Percentiles rank a stretch among this genome's conserved stretches.
Conservation (phyloP, 2,329 filamentous ascomycete species). For the Nectriaceae sp. region DNA sequence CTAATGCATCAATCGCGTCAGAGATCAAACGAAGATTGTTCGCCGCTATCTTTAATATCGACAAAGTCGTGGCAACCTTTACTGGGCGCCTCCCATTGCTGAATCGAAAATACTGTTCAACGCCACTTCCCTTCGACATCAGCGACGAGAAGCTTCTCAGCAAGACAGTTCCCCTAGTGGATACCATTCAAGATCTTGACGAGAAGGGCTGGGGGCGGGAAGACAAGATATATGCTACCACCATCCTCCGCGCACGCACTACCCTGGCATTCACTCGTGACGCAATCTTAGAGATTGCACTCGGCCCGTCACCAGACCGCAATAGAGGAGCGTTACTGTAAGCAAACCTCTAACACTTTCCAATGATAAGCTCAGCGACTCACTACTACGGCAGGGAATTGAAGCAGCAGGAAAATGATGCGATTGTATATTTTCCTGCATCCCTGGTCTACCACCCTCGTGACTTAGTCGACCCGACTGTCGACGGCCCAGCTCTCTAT, state of each 20-base stretch:
- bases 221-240: constrained; percentile 32
- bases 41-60: constrained; percentile 33
- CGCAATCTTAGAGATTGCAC: constrained; percentile 31
- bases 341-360: neutral
- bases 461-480: neutral
- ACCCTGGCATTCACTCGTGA: constrained; percentile 27
- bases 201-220: constrained; percentile 41
- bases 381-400: neutral
- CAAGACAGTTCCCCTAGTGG: constrained; percentile 13
- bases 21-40: constrained; percentile 29
- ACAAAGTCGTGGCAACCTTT: constrained; percentile 42
- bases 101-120: constrained; percentile 37
- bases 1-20: constrained; percentile 11
- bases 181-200: constrained; percentile 27
- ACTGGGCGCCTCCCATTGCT: constrained; percentile 44
- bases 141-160: constrained; percentile 38
- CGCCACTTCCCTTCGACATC: constrained; percentile 42
- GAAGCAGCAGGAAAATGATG: neutral
- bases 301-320: constrained; percentile 6
- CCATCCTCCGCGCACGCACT: constrained; percentile 27
- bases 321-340: constrained; percentile 6
- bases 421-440: neutral
- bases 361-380: neutral
- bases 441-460: neutral
- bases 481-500: constrained; percentile 34